A percentile compares a stretch with the other conserved stretches of the same genome.
phyloP scores from a whole-genome alignment of 1,284 basidiomycete species.

The Cutaneotrichosporon sp. region DNA sequence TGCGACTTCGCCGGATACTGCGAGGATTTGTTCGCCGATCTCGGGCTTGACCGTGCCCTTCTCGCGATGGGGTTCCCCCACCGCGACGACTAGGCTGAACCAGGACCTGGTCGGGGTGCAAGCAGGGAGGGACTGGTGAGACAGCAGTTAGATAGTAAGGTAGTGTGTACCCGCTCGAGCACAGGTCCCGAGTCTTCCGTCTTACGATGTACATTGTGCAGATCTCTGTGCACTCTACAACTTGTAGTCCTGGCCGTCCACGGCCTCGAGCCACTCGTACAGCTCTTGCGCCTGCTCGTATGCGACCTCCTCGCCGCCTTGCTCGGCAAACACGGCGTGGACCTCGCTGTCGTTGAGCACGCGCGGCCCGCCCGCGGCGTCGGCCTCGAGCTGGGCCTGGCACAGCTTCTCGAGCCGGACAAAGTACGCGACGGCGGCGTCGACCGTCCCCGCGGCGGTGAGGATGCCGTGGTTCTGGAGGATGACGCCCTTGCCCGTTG shows the following conservation, averaged over 20 bases:
- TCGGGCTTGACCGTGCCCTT: neutral
- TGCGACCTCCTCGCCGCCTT: constrained; percentile 57
- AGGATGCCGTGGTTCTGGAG: constrained; percentile 49
- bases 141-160: neutral
- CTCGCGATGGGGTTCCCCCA: too few relatives aligned
- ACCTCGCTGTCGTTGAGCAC: constrained; percentile 63
- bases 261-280: constrained; percentile 27
- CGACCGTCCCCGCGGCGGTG: constrained; percentile 30
- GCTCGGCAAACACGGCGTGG: constrained; percentile 59
- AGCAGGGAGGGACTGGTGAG: neutral
- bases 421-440: constrained; percentile 39
- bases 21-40: neutral
- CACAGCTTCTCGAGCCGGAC: constrained; percentile 37
- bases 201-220: neutral
- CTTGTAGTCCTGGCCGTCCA: constrained; percentile 28
- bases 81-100: too few relatives aligned
- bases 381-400: constrained; percentile 36
- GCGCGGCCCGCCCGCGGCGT: constrained; percentile 46
- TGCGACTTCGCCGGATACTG: neutral
- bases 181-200: neutral
- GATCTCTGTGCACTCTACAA: neutral
- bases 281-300: constrained; percentile 26
- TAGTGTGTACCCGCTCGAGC: neutral
- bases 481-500: constrained; percentile 45
- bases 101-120: too few relatives aligned